Evolutionary conservation across 371 early-diverging fungal species (phyloP).

Genomic region (Mortierella sp.): DNA sequence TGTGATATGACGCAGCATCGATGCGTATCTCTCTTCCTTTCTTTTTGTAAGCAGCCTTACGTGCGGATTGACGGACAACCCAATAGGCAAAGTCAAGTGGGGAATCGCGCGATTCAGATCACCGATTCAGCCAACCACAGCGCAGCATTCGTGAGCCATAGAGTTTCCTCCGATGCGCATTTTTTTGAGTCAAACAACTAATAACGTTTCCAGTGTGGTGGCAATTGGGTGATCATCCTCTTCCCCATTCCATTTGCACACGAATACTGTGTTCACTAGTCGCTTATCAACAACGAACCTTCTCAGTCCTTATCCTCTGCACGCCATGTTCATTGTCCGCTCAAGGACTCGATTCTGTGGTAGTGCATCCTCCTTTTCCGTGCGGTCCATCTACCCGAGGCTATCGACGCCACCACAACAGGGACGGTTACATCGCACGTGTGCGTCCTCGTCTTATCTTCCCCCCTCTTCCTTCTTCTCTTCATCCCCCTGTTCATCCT

Average conservation of each 20-base stretch:
- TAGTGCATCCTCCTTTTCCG: slow-evolving; percentile 4
- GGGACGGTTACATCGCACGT: slow-evolving; percentile 16
- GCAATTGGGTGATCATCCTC: no score
- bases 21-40: no score
- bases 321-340: slow-evolving; percentile 55
- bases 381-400: slow-evolving; percentile 8
- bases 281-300: slow-evolving; percentile 7
- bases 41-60: no score
- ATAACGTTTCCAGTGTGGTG: no score
- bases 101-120: no score
- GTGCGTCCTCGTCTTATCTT: slow-evolving; percentile 12
- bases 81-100: no score
- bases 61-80: no score
- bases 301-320: neutral
- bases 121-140: no score
- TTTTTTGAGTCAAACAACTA: no score
- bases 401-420: slow-evolving; percentile 3
- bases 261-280: neutral
- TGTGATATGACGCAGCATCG: no score
- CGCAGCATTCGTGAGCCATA: no score
- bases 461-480: slow-evolving; percentile 4
- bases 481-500: slow-evolving; percentile 7
- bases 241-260: neutral
- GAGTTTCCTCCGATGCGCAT: no score
- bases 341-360: slow-evolving; percentile 23